phyloP scores from a whole-genome alignment of 768 basidiomycete species.

The Paxillus rubicundulus region DNA sequence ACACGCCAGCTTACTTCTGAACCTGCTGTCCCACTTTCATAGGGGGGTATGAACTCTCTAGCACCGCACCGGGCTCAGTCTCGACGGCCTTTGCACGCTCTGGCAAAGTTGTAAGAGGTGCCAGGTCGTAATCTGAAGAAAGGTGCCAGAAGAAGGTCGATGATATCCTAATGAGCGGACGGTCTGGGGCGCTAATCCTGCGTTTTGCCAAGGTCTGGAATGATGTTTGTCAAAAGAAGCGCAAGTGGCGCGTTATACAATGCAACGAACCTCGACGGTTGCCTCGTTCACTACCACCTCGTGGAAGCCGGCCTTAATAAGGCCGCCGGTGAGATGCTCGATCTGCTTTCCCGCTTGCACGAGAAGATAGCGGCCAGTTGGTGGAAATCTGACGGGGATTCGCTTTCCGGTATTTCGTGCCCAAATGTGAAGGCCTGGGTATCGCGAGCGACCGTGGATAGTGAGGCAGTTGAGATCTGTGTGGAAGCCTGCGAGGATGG shows the following conservation, averaged over 20 bases:
- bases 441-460: slow-evolving; percentile 85
- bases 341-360: slow-evolving; percentile 97
- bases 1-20: slow-evolving; percentile 53
- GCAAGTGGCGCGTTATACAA: neutral
- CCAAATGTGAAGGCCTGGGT: slow-evolving; percentile 91
- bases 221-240: neutral
- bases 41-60: slow-evolving; percentile 48
- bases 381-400: slow-evolving; percentile 83
- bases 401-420: slow-evolving; percentile 91
- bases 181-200: slow-evolving; percentile 55
- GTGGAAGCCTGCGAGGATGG: slow-evolving; percentile 93
- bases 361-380: slow-evolving; percentile 74
- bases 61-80: slow-evolving; percentile 30
- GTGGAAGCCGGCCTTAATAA: slow-evolving; percentile 91
- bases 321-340: slow-evolving; percentile 79
- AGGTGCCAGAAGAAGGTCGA: slow-evolving; percentile 97
- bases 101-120: slow-evolving; percentile 54
- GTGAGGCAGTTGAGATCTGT: slow-evolving; percentile 92
- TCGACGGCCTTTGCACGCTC: slow-evolving; percentile 45
- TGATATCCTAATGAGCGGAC: slow-evolving; percentile 93
- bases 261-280: slow-evolving; percentile 60
- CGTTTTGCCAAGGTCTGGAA: slow-evolving; percentile 61
- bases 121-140: slow-evolving; percentile 79
- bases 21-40: slow-evolving; percentile 93
- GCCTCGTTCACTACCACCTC: slow-evolving; percentile 89